Base-by-base conservation (phyloP, 257 asterid species). In the Przewalskia tangutica region DNA sequence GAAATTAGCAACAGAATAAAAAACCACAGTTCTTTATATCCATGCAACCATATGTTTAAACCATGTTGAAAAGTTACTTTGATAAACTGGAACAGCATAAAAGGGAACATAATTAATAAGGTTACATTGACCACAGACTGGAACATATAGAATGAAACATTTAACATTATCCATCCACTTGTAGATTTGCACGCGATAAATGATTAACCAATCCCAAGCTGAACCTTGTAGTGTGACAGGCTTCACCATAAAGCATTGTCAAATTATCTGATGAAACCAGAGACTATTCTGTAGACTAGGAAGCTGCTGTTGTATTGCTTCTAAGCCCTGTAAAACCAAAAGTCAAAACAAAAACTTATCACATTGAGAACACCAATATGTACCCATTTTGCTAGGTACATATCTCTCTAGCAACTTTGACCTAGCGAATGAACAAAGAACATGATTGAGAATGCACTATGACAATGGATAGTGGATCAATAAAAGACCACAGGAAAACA, bases 251-350 rank as follows among this genome's bases (percentile, higher is more conserved):
- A 2, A n/a, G 56, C 54, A 70, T 68, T 5, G 55, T 68, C 55
- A 68, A 44, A 40, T 38, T 44, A 44, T 14, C 77, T 70, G 55
- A 70, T n/a, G 34, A 20, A 46, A 44, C 78, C 18, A 71, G 58
- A 36, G 38, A n/a, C 77, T 59, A 85, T 17, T 84, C 53, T 77
- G 86, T 68, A 17, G 86, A 67, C 23, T 73, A 46, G 13, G 81
- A 81, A 70, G 83, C 89, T 76, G 83, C 84, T 23, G 42, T 38
- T 79, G 77, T 80, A 70, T 55, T 50, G 54, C 81, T 59, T 44
- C 84, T 84, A 82, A 67, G 50, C 70, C 78, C 94, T 91, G 91
- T 86, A 71, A 71, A 82, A 77, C 80, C 82, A 80, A 83, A 77
- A 56, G 77, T 68, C 55, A n/a, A 40, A 70, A 44, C 58, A 71